These are phyloP conservation scores for Ramularia collo-cygni DNA, from an alignment of 2,329 filamentous ascomycete genomes.

Conservation along the genomic window DNA sequence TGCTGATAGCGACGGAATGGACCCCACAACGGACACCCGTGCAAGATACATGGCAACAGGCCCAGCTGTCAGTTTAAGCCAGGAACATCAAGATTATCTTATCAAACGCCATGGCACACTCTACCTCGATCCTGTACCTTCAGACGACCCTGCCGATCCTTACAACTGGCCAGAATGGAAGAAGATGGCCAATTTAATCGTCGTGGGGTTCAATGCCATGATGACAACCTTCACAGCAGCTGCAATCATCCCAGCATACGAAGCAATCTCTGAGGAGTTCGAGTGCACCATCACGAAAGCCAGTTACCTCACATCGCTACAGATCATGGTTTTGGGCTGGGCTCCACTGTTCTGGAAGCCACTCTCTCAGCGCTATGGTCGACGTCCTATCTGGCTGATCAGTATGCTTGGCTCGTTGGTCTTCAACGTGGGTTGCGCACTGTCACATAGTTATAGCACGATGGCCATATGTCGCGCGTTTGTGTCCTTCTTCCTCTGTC, in stretches of 20 bases:
- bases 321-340: constrained; percentile 48
- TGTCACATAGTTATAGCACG: constrained; percentile 42
- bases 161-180: constrained; percentile 53
- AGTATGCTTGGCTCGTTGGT: constrained; percentile 43
- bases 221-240: constrained; percentile 52
- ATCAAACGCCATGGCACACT: constrained; percentile 48
- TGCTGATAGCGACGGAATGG: no score
- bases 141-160: constrained; percentile 45
- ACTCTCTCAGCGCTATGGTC: constrained; percentile 47
- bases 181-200: constrained; percentile 42
- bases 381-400: constrained; percentile 49
- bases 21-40: no score
- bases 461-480: constrained; percentile 49
- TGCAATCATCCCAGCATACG: constrained; percentile 49
- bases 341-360: constrained; percentile 53
- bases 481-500: constrained; percentile 50
- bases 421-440: constrained; percentile 50
- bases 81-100: constrained; percentile 45
- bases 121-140: constrained; percentile 48
- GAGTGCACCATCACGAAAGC: constrained; percentile 42
- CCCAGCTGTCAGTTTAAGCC: constrained; percentile 30
- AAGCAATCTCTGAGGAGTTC: constrained; percentile 47
- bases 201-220: constrained; percentile 46
- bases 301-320: constrained; percentile 50
- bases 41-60: no score